Percentiles rank a stretch among this genome's conserved stretches.
phyloP scores from a whole-genome alignment of 2,329 filamentous ascomycete genomes.

The Phyllosticta citriasiana region DNA sequence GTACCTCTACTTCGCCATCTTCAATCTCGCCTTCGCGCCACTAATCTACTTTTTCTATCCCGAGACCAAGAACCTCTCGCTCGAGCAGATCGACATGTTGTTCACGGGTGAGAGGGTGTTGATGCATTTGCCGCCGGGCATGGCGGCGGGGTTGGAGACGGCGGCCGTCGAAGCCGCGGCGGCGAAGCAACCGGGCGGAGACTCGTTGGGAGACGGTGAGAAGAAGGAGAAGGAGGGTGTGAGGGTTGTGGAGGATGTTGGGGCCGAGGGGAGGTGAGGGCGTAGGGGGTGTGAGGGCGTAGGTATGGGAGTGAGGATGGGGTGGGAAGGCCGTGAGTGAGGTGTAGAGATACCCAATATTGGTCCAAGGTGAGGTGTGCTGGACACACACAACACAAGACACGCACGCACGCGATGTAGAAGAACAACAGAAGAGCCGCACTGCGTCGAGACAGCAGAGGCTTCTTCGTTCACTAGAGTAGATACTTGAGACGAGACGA shows the following conservation, averaged over 20 bases:
- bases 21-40: slow-evolving; percentile 28
- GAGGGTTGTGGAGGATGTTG: background rate
- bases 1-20: slow-evolving; percentile 14
- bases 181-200: too few relatives aligned
- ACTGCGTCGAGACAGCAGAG: too few relatives aligned
- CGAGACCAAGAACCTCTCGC: slow-evolving; percentile 40
- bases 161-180: background rate
- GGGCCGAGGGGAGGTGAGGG: background rate
- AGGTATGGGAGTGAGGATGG: too few relatives aligned
- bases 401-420: too few relatives aligned
- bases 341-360: too few relatives aligned
- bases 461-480: too few relatives aligned
- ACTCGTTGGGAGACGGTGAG: background rate
- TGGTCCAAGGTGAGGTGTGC: too few relatives aligned
- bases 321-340: too few relatives aligned
- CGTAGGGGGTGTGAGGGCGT: too few relatives aligned
- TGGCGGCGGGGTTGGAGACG: background rate
- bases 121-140: slow-evolving; percentile 12
- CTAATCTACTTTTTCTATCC: slow-evolving; percentile 41
- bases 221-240: background rate
- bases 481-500: too few relatives aligned
- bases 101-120: slow-evolving; percentile 27
- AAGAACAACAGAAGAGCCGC: too few relatives aligned
- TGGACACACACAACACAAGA: too few relatives aligned
- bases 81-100: slow-evolving; percentile 45